Conservation (phyloP, 2,329 filamentous ascomycete genomes). For the Ramularia endophylla region DNA sequence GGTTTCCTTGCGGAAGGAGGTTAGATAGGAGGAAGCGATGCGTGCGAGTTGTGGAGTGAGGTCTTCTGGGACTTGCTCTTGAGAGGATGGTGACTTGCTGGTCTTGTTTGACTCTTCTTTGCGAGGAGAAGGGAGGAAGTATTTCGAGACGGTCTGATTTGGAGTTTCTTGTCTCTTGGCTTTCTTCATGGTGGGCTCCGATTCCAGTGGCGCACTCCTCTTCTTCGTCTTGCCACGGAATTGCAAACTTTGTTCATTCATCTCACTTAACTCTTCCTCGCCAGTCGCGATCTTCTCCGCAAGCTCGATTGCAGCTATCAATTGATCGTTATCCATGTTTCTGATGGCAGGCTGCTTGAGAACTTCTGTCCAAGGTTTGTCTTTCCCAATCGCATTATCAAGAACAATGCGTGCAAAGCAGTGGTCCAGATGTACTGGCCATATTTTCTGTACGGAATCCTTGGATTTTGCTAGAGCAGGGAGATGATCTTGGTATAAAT, state of each 20-base stretch:
- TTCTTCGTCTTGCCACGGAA: slow-evolving; percentile 32
- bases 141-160: slow-evolving; percentile 22
- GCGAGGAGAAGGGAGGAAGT: slow-evolving; percentile 25
- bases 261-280: slow-evolving; percentile 32
- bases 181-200: slow-evolving; percentile 1
- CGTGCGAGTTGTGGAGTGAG: slow-evolving; percentile 30
- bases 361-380: slow-evolving; percentile 39
- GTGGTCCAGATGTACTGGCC: slow-evolving; percentile 41
- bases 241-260: slow-evolving; percentile 37
- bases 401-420: slow-evolving; percentile 43
- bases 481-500: slow-evolving; percentile 25
- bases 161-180: background rate
- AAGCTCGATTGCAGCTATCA: slow-evolving; percentile 34
- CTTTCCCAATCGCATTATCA: slow-evolving; percentile 36
- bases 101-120: slow-evolving; percentile 4
- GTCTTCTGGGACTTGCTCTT: slow-evolving; percentile 6
- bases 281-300: slow-evolving; percentile 35
- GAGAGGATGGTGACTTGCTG: slow-evolving; percentile 1
- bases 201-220: background rate
- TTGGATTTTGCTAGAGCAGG: slow-evolving; percentile 26
- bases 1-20: slow-evolving; percentile 41
- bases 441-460: slow-evolving; percentile 31
- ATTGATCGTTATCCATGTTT: slow-evolving; percentile 38
- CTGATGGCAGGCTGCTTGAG: slow-evolving; percentile 38
- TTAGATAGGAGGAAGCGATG: slow-evolving; percentile 43